Evolutionary conservation across 163 green algal genomes (phyloP).

Genomic region (Chlorella variabilis): DNA sequence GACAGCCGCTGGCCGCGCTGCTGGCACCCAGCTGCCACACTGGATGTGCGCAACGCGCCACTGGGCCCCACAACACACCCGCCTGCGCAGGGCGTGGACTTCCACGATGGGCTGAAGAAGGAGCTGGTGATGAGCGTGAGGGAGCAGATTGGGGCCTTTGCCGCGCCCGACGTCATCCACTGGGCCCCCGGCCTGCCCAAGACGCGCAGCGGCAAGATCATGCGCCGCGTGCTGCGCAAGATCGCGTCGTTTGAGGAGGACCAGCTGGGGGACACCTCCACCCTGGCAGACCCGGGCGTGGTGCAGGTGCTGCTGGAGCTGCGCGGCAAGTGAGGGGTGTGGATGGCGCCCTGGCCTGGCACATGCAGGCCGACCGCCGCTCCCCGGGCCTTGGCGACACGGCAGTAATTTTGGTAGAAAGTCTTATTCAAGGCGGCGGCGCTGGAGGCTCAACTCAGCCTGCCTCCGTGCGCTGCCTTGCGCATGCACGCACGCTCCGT

Average conservation of each 20-base stretch:
- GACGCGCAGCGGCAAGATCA: constrained; percentile 97
- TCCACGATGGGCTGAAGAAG: constrained; percentile 46
- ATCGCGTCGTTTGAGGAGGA: constrained; percentile 84
- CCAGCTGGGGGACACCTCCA: constrained; percentile 90
- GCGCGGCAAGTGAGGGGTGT: constrained; percentile 60
- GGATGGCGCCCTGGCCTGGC: no score
- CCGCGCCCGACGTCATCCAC: constrained; percentile 95
- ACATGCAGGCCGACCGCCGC: no score
- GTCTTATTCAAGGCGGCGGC: no score
- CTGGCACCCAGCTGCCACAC: no score
- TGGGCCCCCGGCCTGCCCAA: constrained; percentile 91
- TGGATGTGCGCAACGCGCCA: no score
- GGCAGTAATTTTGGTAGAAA: no score
- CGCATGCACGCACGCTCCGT: no score
- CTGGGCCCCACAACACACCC: no score
- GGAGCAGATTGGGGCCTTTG: constrained; percentile 58
- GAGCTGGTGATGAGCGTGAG: constrained; percentile 45
- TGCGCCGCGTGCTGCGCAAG: constrained; percentile 92
- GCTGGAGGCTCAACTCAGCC: no score
- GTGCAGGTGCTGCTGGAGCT: constrained; percentile 68
- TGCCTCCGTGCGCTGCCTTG: no score
- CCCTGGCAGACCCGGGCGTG: constrained; percentile 69
- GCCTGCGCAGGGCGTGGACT: constrained; percentile 34
- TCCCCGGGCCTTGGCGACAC: no score
- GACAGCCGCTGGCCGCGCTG: no score